These are phyloP conservation scores for Curvularia lunata DNA, from an alignment of 2,329 filamentous ascomycete species.

Conservation along the genomic window DNA sequence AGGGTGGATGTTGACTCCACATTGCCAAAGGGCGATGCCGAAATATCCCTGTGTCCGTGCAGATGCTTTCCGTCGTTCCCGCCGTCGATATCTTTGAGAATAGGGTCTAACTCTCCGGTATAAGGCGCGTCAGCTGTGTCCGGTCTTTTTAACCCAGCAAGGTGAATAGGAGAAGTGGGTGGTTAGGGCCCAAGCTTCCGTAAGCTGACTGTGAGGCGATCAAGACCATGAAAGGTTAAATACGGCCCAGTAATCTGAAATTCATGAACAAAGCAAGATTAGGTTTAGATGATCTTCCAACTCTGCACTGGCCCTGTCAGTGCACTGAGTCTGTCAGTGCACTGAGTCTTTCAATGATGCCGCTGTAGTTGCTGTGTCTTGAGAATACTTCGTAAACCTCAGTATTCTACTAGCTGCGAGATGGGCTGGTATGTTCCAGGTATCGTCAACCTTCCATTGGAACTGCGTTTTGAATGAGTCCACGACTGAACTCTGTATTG, in stretches of 20 bases:
- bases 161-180: background rate
- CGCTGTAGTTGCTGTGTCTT: background rate
- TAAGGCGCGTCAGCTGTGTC: too few relatives aligned
- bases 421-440: background rate
- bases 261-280: background rate
- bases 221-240: slow-evolving; percentile 1
- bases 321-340: background rate
- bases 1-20: background rate
- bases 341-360: background rate
- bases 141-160: slow-evolving; percentile 1
- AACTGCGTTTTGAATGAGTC: background rate
- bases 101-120: too few relatives aligned
- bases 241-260: background rate
- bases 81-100: background rate
- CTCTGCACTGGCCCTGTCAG: background rate
- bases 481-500: background rate
- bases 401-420: background rate
- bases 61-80: background rate
- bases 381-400: background rate
- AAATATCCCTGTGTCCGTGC: background rate
- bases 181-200: background rate
- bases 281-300: background rate
- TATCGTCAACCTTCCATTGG: background rate
- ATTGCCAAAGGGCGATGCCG: background rate
- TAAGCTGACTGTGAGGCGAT: background rate